These are phyloP conservation scores for Debaryomyces udenii DNA, from an alignment of 1,139 yeast genomes.

Conservation along the genomic window DNA sequence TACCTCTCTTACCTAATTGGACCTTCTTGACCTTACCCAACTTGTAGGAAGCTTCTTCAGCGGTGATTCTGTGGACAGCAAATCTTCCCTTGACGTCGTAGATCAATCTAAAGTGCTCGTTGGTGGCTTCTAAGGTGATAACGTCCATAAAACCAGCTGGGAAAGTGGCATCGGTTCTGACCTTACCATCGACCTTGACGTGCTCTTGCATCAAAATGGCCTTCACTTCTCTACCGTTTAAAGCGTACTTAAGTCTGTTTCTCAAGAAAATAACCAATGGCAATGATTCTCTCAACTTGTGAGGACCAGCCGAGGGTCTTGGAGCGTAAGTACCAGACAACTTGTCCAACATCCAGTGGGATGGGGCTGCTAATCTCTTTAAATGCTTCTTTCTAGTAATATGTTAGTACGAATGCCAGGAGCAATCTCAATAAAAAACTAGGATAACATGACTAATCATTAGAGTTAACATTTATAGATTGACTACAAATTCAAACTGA, in stretches of 20 bases:
- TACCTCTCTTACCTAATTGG: conserved; percentile 93
- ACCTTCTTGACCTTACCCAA: conserved; percentile 94
- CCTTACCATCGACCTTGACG: conserved; percentile 87
- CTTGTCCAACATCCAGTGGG: conserved; percentile 99
- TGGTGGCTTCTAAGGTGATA: conserved; percentile 90
- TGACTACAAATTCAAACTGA: conserved; percentile 6
- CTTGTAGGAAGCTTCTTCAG: conserved; percentile 95
- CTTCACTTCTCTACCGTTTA: conserved; percentile 98
- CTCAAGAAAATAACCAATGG: conserved; percentile 95
- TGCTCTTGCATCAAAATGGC: conserved; percentile 98
- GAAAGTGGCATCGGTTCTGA: conserved; percentile 94
- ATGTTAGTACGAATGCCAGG: conserved; percentile 29
- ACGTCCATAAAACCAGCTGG: conserved; percentile 99
- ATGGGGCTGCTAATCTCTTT: conserved; percentile 98
- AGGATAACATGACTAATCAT: conserved; percentile 9
- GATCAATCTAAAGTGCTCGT: conserved; percentile 96
- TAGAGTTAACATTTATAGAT: conserved; percentile 22
- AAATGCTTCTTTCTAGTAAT: conserved; percentile 81
- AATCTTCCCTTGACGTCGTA: conserved; percentile 97
- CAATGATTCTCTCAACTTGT: conserved; percentile 95
- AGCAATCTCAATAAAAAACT: conserved; percentile 6
- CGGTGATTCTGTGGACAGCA: conserved; percentile 96
- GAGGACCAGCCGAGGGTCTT: conserved; percentile 99
- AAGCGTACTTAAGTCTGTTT: conserved; percentile 98
- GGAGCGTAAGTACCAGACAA: conserved; percentile 98